Evolutionary conservation across 2,329 filamentous ascomycete genomes (phyloP), one percentile per base, ranked within the genome.

Genomic region (Aspergillus phoenicis): DNA sequence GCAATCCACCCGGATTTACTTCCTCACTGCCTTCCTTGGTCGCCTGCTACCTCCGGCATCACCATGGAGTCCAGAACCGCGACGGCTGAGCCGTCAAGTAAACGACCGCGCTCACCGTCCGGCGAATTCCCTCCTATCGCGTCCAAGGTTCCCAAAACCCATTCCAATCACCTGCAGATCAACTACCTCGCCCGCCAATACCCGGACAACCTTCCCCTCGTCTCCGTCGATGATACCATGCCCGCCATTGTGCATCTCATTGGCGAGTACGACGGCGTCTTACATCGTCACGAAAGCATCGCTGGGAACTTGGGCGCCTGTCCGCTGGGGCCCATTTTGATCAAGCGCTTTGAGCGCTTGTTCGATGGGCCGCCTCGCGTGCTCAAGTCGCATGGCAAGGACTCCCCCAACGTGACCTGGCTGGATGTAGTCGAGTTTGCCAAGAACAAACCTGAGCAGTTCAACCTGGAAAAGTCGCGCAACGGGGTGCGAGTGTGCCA

Each of bases 401-500:
- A 86, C 26, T 80, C 83, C 33, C 84, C 83, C 4, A 83, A 82
- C 5, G 84, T 95, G 59, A 89, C 87, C 11, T 97, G 92, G 92
- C 82, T 95, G 41, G 92, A 96, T 70, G 88, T 96, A 56, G 90
- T 96, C 66, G 87, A 90, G 66, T 95, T 93, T 77, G 90, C 92
- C 64, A 90, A 90, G 71, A 87, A 87, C 65, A 93, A 92, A 64
- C 90, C 91, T 0, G 84, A 87, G 66, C 90, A 94, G 58, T 95
- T 96, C 75, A 84, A 86, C 36, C 79, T 96, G 55, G 87, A 86
- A 58, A 87, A 90, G 60, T 84, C 85, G 63, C 83, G 86, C 48
- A 89, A 91, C 66, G 89, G 90, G 20, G 80, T 85, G 57, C 85
- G 89, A 51, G 87, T 89, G 57, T 96, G 92, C 72, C 90, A 91